Evolutionary conservation across 2,329 filamentous ascomycete species (phyloP), one percentile per base, ranked within the genome.

Genomic region (Didymella pomorum): DNA sequence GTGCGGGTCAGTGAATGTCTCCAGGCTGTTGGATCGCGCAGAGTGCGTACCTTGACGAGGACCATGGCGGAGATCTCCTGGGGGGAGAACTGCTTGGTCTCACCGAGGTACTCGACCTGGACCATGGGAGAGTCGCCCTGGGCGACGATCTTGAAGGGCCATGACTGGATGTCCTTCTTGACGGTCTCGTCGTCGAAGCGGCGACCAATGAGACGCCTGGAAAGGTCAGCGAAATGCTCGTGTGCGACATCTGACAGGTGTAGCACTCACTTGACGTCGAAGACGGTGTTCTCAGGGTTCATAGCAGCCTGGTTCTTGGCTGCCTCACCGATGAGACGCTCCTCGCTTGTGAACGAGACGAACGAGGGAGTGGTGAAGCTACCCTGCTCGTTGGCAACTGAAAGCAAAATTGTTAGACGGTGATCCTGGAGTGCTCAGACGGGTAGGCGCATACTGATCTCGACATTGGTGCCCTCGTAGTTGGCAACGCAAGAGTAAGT

Each of bases 261-360:
- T 37, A 48, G 43, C 83, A 60, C 90, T 83, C 82, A 95, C 93
- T 98, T 99, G 88, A 97, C 91, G 83, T 99, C 95, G 84, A 98
- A 99, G 83, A 99, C 87, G 74, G 95, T 99, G 87, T 98, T 98
- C 79, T 82, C 82, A 66, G 95, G 95, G 91, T 99, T 99, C 92
- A 98, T 97, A 77, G 95, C 94, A 79, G 94, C 95, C 89, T 97
- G 93, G 87, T 99, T 99, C 91, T 98, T 99, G 79, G 95, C 95
- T 63, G 95, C 94, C 87, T 98, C 95, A 86, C 95, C 95, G 78
- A 98, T 98, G 84, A 99, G 85, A 82, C 95, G 93, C 87, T 99
- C 95, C 86, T 97, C 92, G 76, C 94, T 89, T 79, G 93, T 97
- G 89, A 99, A 99, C 75, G 92, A 96, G 79, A 99, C 95, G 86